phyloP scores from a whole-genome alignment of 345 rosid species.

The Toxicodendron radicans region DNA sequence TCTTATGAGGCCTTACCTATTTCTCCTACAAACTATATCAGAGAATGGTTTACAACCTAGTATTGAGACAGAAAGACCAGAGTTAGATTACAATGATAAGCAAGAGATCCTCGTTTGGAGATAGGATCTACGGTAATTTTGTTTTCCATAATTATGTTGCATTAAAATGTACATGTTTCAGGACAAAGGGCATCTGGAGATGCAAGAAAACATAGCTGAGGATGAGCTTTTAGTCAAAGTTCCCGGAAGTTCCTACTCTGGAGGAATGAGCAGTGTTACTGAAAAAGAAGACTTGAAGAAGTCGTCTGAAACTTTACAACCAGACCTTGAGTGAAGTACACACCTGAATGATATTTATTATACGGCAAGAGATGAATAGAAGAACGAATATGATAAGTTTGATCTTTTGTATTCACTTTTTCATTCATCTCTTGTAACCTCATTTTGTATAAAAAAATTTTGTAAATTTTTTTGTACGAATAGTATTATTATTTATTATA shows the following conservation, averaged over 20 bases:
- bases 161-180: constrained; percentile 22
- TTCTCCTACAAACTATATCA: background rate
- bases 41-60: background rate
- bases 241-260: constrained; percentile 86
- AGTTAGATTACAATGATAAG: background rate
- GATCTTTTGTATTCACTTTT: too few relatives aligned
- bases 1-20: background rate
- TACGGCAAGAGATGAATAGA: too few relatives aligned
- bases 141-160: background rate
- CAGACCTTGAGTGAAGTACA: background rate
- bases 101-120: background rate
- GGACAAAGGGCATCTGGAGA: constrained; percentile 36
- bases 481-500: too few relatives aligned
- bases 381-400: too few relatives aligned
- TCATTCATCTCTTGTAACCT: too few relatives aligned
- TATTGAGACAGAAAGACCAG: background rate
- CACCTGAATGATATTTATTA: background rate
- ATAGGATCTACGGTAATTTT: background rate
- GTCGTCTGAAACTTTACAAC: background rate
- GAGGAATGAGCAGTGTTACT: constrained; percentile 13
- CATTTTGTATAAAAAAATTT: too few relatives aligned
- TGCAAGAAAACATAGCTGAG: constrained; percentile 31
- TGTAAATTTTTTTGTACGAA: too few relatives aligned
- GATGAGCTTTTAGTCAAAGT: constrained; percentile 76
- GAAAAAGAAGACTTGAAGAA: background rate